Evolutionary conservation across 768 basidiomycete genomes (phyloP), one percentile per base, ranked within the genome.

Genomic region (Daedalea quercina): DNA sequence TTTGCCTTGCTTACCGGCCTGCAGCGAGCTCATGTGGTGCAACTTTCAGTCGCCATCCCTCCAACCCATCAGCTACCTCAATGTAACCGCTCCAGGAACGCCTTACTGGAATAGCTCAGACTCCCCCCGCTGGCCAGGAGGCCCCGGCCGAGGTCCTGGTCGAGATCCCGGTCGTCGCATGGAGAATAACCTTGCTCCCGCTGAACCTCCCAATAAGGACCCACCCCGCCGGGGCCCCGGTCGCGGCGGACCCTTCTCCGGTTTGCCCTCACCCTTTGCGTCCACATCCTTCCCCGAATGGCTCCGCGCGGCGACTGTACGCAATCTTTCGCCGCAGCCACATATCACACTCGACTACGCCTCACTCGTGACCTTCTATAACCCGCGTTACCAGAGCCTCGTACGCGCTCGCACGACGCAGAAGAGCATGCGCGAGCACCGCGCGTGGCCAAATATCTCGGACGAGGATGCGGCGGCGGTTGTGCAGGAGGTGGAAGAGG

Each of bases 11-110:
- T 44, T 4, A 44, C 19, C 17, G 8, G 15, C 3, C 9, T 4
- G 4, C 44, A 53, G 52, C 24, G 52, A 53, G 25, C 31, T 53
- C 2, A 53, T 53, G 52, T 53, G 52, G 52, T 53, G 52, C 33
- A 33, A 53, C 24, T 53, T 53, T 44, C 9, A 34, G 13, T 53
- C 52, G 37, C 52, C 52, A 23, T 19, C 34, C 22, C 34, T 53
- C 9, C 52, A 53, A 22, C 52, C 47, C 44, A 44, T 53, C 22
- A 53, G 52, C 34, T 31, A 53, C 28, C 24, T 53, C n/a, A 53
- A 53, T 24, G 47, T 53, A 33, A 53, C 52, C 3, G 24, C 52
- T 22, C 52, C 52, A 19, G 52, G 52, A 6, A 53, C 44, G 9
- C 44, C 44, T 7, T 40, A 40, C 37, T 40, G 7, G 37, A 40